Evolutionary conservation across 768 basidiomycete species (phyloP), one percentile per base, ranked within the genome.

Genomic region (Hericium rajendrae): DNA sequence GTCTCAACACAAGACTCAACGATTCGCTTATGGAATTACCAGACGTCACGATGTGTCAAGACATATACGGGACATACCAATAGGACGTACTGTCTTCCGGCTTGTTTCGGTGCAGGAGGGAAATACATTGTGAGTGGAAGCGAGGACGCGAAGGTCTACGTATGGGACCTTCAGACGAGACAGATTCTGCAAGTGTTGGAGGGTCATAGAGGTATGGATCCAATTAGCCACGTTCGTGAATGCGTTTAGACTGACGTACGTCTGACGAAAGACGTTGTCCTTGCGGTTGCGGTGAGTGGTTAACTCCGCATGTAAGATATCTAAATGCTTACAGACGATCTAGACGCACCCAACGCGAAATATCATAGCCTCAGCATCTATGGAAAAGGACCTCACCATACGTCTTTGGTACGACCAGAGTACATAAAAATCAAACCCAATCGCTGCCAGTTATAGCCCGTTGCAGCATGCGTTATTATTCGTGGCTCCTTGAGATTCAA

Each of bases 1-100:
- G 88, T 86, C 4, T 86, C 91, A 1, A 97, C 97, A 2, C 88
- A 97, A 67, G 94, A 98, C 68, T 95, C 92, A 6, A 93, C 91
- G 0, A 85, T 98, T 58, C 84, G 95, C 1, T 73, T 99, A 15
- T 98, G 97, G 94, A 90, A 95, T 69, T 93, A 88, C 67, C 91
- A 93, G 59, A 86, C 83, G 8, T 90, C 91, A 4, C 85, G 86
- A 58, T 92, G 92, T 63, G 84, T 95, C 22, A 97, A 98, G 73
- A 95, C 94, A 2, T 94, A 94, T 66, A 83, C 78, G 0, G 92
- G 94, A 0, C 94, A 95, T 67, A 76, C 76, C 4, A 95, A 94
- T 69, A 82, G 89, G 50, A 91, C 89, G 37, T 95, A 86, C 62
- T 93, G 88, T 64, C 75, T 93, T 57, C 78, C 81, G 58, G 73